phyloP scores from a whole-genome alignment of 495 filamentous ascomycete species.

The Trichoderma gamsii region DNA sequence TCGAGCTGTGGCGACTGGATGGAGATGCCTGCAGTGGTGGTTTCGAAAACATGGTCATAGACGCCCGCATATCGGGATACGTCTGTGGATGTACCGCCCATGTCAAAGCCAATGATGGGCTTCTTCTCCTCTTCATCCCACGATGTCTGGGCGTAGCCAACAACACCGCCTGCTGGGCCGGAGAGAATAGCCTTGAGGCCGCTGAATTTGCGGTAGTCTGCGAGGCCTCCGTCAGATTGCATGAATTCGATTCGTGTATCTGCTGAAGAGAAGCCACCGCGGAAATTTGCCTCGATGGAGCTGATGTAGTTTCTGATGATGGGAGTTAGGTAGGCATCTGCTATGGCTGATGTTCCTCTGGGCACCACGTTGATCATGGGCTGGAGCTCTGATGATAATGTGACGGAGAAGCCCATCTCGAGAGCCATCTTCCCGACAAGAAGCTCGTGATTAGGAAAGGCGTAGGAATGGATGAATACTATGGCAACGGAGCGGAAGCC shows the following conservation, averaged over 20 bases:
- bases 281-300: constrained; percentile 43
- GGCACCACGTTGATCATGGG: constrained; percentile 63
- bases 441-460: constrained; percentile 49
- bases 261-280: constrained; percentile 60
- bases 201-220: constrained; percentile 67
- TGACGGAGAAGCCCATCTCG: constrained; percentile 46
- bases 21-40: constrained; percentile 89
- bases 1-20: constrained; percentile 94
- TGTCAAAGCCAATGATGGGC: constrained; percentile 94
- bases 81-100: constrained; percentile 91
- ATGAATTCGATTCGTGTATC: constrained; percentile 73
- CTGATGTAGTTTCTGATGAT: constrained; percentile 32
- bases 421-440: constrained; percentile 48
- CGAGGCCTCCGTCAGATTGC: constrained; percentile 76
- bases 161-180: constrained; percentile 74
- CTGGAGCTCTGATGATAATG: constrained; percentile 46
- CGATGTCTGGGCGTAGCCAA: constrained; percentile 89
- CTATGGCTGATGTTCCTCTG: constrained; percentile 30
- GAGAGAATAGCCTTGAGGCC: constrained; percentile 71
- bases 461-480: constrained; percentile 50
- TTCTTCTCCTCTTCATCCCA: constrained; percentile 80
- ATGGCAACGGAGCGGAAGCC: constrained; percentile 48
- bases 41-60: constrained; percentile 95
- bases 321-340: constrained; percentile 19
- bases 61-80: constrained; percentile 88